Evolutionary conservation across 768 basidiomycete genomes (phyloP), one percentile per base, ranked within the genome.

Genomic region (Naganishia vaughanmartiniae): DNA sequence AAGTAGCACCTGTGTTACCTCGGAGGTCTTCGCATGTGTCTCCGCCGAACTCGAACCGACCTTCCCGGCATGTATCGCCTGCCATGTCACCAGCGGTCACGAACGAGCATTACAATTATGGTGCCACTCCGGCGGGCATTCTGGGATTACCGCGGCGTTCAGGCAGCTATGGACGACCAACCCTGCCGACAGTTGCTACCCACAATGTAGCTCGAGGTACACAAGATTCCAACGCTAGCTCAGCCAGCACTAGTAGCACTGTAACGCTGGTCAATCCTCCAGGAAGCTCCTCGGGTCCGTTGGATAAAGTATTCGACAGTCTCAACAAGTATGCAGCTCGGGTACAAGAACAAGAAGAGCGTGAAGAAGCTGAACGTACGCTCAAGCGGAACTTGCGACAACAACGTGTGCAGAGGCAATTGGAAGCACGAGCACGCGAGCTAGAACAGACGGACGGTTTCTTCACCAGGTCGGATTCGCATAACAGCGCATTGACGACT

Each of bases 281-380:
- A 19, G 42, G 46, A 6, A 15, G 4, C n/a, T 63, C 34, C 9
- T 24, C 58, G 11, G 58, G 58, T 19, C 58, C 60, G 39, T 46
- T 63, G 60, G 60, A 63, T 34, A 45, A 46, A 36, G 60, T 63
- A 4, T 46, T 24, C 24, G 60, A 63, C 39, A 63, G 60, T 63
- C 60, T 63, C 14, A 34, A 39, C 15, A 63, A 63, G 26, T 63
- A 63, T 34, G 60, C 60, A 24, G 60, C 60, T 17, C 60, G 60
- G 26, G 28, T 63, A 1, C 60, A 34, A 15, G 60, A 63, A 36
- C 60, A 63, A 21, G 60, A 63, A 15, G 39, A 42, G 39, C 36
- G 60, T 0, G 60, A 63, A 17, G 26, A 42, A 30, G 60, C 36
- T 26, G 60, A 63, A 36, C 36, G 28, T 28, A 7, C n/a, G 2